Percentiles rank a stretch among this genome's conserved stretches.
Evolutionary conservation across 768 basidiomycete species (phyloP).

Genomic region (Suillus brevipes): DNA sequence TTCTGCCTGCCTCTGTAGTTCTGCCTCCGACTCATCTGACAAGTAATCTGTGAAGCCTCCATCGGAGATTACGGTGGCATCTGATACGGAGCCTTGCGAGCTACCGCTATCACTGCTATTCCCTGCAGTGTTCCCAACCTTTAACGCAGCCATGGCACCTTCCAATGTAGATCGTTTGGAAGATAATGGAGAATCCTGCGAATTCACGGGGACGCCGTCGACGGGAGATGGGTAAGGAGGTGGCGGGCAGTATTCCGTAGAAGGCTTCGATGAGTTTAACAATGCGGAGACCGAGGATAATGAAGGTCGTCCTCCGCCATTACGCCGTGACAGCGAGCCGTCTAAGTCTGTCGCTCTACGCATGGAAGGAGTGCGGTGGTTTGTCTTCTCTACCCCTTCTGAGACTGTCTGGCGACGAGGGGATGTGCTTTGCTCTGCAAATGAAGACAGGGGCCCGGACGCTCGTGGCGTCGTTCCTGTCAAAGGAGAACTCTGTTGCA

Average conservation of each 20-base stretch:
- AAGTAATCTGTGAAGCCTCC: slow-evolving; percentile 89
- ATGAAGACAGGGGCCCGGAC: slow-evolving; percentile 37
- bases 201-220: slow-evolving; percentile 24
- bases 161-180: slow-evolving; percentile 37
- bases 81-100: slow-evolving; percentile 57
- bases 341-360: slow-evolving; percentile 63
- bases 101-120: slow-evolving; percentile 59
- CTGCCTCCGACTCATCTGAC: slow-evolving; percentile 91
- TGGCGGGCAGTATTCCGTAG: slow-evolving; percentile 22
- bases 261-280: slow-evolving; percentile 24
- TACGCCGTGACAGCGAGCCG: slow-evolving; percentile 45
- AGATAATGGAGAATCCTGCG: slow-evolving; percentile 32
- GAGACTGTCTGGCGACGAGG: slow-evolving; percentile 51
- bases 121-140: slow-evolving; percentile 47
- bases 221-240: slow-evolving; percentile 19
- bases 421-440: slow-evolving; percentile 44
- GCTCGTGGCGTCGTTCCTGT: slow-evolving; percentile 33
- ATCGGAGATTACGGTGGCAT: slow-evolving; percentile 80
- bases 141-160: slow-evolving; percentile 39
- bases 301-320: slow-evolving; percentile 46
- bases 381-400: slow-evolving; percentile 54
- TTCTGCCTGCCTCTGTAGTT: slow-evolving; percentile 84
- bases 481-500: slow-evolving; percentile 24
- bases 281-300: slow-evolving; percentile 41
- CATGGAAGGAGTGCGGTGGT: slow-evolving; percentile 57